phyloP scores from a whole-genome alignment of 306 rosid genomes.

The Sicyos baderoa region DNA sequence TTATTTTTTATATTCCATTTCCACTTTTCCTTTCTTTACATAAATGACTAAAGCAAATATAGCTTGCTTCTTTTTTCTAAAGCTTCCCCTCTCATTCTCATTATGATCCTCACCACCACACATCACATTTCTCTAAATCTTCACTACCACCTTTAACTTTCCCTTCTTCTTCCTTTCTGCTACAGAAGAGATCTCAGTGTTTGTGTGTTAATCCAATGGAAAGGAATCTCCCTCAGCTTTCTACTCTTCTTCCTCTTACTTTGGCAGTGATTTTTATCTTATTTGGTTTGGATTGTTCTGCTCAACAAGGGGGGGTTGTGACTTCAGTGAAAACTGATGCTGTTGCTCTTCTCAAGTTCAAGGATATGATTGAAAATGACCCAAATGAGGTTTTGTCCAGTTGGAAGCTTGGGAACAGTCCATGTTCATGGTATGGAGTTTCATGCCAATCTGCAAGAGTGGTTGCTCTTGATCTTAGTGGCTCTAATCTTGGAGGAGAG shows the following conservation, averaged over 20 bases:
- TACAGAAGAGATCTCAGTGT: conserved; percentile 17
- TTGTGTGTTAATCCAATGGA: conserved; percentile 54
- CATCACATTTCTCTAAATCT: conserved; percentile 35
- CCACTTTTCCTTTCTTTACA: conserved; percentile 31
- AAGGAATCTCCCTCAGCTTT: conserved; percentile 37
- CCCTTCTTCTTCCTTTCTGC: conserved; percentile 22
- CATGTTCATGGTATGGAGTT: conserved; percentile 80
- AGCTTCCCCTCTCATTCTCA: conserved; percentile 39
- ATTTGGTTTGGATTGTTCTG: conserved; percentile 27
- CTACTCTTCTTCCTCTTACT: conserved; percentile 26
- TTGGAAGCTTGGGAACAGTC: conserved; percentile 49
- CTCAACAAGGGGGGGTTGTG: conserved; percentile 30
- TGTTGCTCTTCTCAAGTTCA: conserved; percentile 59
- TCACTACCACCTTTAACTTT: conserved; percentile 19
- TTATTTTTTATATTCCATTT: conserved; percentile 43
- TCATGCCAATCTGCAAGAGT: conserved; percentile 65
- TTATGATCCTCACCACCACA: conserved; percentile 54
- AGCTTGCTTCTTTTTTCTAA: conserved; percentile 48
- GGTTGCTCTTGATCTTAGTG: conserved; percentile 55
- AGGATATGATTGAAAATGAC: conserved; percentile 56
- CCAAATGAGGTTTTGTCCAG: conserved; percentile 49
- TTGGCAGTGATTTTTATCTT: conserved; percentile 29
- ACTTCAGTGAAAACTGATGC: conserved; percentile 60
- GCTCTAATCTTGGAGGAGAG: conserved; percentile 35
- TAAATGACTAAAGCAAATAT: conserved; percentile 37